Conservation (phyloP, 306 rosid species). For the Fagus crenata region DNA sequence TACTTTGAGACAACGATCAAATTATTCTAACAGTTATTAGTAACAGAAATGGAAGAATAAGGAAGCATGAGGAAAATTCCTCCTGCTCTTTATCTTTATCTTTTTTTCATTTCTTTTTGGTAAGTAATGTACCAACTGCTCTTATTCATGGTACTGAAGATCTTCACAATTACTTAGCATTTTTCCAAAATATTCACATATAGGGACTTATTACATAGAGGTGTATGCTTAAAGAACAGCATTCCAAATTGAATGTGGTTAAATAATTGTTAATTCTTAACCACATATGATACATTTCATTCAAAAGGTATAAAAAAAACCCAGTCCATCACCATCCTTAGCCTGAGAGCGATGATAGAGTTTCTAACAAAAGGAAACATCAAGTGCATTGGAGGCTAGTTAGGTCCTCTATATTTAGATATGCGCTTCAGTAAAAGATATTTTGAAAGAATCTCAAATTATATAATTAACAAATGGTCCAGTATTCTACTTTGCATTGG, state of each 20-base stretch:
- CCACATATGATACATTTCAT: not conserved
- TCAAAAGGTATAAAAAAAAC: not conserved
- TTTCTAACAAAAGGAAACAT: no score
- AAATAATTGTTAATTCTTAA: no score
- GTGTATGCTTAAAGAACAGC: not conserved
- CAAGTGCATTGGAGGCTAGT: no score
- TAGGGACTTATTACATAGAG: not conserved
- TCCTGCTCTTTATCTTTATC: no score
- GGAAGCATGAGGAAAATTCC: not conserved
- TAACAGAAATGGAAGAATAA: constrained; percentile 23
- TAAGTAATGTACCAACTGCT: not conserved
- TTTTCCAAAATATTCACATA: not conserved
- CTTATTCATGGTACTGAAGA: not conserved
- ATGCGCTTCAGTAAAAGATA: no score
- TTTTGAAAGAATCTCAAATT: no score
- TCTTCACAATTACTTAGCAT: not conserved
- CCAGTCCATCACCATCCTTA: not conserved
- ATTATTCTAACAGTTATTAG: not conserved
- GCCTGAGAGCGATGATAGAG: not conserved
- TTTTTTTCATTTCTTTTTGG: constrained; percentile 8
- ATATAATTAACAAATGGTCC: no score
- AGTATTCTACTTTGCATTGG: no score
- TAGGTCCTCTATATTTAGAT: no score
- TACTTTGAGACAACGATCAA: not conserved
- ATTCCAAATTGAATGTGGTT: not conserved